A percentile compares a stretch with the other conserved stretches of the same genome.
Evolutionary conservation across 352 stramenopile species (phyloP).

Genomic region (Globisporangium nodosum): DNA sequence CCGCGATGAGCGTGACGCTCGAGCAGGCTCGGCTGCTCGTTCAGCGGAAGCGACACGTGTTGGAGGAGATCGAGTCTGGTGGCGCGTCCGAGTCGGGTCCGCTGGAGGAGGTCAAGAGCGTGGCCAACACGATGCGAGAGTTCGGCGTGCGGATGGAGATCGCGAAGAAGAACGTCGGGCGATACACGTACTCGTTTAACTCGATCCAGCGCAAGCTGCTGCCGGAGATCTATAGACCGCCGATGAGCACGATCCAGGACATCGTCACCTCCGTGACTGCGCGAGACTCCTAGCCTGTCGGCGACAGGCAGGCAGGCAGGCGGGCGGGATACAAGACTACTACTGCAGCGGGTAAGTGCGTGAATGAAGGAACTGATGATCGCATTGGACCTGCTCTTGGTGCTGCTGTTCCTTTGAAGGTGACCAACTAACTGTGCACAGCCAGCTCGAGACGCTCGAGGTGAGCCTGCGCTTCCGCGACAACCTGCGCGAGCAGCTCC

Average conservation of each 20-base stretch:
- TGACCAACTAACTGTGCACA: background rate
- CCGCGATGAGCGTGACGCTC: conserved; percentile 95
- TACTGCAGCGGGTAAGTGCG: background rate
- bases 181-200: conserved; percentile 97
- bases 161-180: conserved; percentile 96
- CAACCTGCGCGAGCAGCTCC: conserved; percentile 5
- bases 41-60: conserved; percentile 63
- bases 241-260: conserved; percentile 87
- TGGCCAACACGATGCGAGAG: conserved; percentile 86
- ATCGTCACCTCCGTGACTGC: conserved; percentile 89
- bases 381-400: background rate
- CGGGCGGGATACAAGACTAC: background rate
- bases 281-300: conserved; percentile 59
- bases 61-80: conserved; percentile 63
- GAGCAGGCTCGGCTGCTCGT: conserved; percentile 91
- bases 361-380: background rate
- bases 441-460: conserved; percentile 1
- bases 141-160: conserved; percentile 94
- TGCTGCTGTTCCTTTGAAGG: no score
- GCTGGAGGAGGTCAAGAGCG: conserved; percentile 72
- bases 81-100: conserved; percentile 37
- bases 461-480: background rate
- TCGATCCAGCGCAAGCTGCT: conserved; percentile 94
- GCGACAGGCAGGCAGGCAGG: background rate
- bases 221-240: conserved; percentile 89